Evolutionary conservation across 129 eudicot genomes (phyloP).

Genomic region (Flaveria ramosissima): DNA sequence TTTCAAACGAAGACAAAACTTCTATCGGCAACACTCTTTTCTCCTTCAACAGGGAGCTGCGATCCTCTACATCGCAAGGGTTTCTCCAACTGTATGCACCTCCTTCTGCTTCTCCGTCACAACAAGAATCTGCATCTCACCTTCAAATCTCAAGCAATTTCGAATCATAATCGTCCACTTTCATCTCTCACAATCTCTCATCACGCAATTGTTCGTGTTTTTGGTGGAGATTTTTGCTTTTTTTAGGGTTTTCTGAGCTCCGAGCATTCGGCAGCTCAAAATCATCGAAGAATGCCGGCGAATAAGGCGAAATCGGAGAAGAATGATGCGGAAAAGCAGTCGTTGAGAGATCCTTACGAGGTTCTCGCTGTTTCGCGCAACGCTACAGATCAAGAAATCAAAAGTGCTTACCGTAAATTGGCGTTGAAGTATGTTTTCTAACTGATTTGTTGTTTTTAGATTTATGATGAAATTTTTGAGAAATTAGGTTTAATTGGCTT

Average conservation of each 20-base stretch:
- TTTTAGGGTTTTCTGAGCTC: conserved; percentile 27
- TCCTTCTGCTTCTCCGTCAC: conserved; percentile 34
- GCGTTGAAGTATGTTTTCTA: conserved; percentile 67
- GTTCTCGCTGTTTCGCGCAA: conserved; percentile 67
- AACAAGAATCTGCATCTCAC: conserved; percentile 21
- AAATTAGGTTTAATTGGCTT: conserved; percentile 54
- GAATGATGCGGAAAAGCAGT: conserved; percentile 44
- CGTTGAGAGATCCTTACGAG: conserved; percentile 78
- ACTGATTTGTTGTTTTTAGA: neutral
- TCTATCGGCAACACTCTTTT: conserved; percentile 30
- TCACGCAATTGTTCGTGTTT: conserved; percentile 16
- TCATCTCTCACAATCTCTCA: conserved; percentile 15
- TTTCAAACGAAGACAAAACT: conserved; percentile 36
- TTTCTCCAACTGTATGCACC: conserved; percentile 27
- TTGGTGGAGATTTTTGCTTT: conserved; percentile 13
- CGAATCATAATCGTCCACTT: neutral
- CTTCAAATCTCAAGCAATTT: conserved; percentile 12
- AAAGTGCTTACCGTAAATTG: conserved; percentile 75
- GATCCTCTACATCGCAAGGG: conserved; percentile 21
- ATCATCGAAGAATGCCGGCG: conserved; percentile 52
- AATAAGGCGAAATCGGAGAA: conserved; percentile 64
- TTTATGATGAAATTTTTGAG: neutral
- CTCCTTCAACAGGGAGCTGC: conserved; percentile 36
- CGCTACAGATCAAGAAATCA: conserved; percentile 87
- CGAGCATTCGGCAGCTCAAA: neutral